Conservation (phyloP, 140 eudicot genomes). For the Anethum foeniculum region DNA sequence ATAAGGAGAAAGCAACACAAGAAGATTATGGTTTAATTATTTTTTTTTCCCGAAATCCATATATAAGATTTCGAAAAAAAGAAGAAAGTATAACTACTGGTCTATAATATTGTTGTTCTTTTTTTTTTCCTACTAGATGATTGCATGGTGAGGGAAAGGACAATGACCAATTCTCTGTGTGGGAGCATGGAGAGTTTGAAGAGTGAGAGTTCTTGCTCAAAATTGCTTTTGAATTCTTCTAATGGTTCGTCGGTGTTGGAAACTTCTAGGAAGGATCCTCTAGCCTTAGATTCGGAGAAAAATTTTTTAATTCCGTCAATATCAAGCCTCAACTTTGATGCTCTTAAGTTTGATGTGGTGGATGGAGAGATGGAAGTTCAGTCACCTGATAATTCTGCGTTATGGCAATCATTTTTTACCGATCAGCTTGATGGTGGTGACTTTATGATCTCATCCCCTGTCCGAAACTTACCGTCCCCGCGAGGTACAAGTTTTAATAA, state of each 20-base stretch:
- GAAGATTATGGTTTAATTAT: conserved; percentile 22
- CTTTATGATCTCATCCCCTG: conserved; percentile 72
- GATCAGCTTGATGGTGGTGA: conserved; percentile 38
- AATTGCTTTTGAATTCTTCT: conserved; percentile 31
- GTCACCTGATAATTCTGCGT: conserved; percentile 48
- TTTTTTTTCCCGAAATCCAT: not conserved
- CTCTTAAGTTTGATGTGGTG: conserved; percentile 36
- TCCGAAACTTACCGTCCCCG: conserved; percentile 24
- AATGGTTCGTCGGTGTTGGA: conserved; percentile 19
- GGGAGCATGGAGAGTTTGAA: conserved; percentile 26
- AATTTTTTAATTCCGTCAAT: conserved; percentile 24
- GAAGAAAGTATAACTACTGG: not conserved
- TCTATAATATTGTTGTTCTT: not conserved
- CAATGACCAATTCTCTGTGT: conserved; percentile 18
- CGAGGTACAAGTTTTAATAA: conserved; percentile 22
- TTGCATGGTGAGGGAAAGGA: not conserved
- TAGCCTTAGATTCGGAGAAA: conserved; percentile 20
- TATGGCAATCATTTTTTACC: conserved; percentile 55
- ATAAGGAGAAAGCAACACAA: conserved; percentile 18
- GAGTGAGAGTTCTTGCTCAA: conserved; percentile 31
- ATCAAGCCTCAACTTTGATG: conserved; percentile 31
- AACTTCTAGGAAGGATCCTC: conserved; percentile 15
- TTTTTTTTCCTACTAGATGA: not conserved
- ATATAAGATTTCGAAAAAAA: not conserved
- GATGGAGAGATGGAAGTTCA: conserved; percentile 41